A percentile compares a stretch with the other conserved stretches of the same genome.
These are phyloP conservation scores for Aspergillus ustus DNA, from an alignment of 2,329 filamentous ascomycete species.

Conservation along the genomic window DNA sequence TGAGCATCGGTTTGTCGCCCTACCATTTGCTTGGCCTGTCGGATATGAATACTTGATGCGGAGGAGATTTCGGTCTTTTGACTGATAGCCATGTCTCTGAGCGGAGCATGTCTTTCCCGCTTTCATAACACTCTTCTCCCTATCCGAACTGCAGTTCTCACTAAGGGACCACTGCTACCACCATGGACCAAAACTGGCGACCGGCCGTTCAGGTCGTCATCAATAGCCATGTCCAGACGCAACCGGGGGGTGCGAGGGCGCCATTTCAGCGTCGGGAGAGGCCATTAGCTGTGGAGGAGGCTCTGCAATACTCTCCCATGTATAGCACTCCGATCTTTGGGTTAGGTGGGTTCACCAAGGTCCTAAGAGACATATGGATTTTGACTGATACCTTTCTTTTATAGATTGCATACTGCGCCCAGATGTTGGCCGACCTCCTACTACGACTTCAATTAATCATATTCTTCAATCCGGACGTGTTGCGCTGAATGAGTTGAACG, in stretches of 20 bases:
- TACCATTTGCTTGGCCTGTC: constrained; percentile 18
- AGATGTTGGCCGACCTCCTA: constrained; percentile 48
- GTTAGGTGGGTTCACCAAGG: constrained; percentile 39
- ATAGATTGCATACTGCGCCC: constrained; percentile 48
- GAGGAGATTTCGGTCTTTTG: constrained; percentile 21
- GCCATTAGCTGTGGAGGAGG: constrained; percentile 52
- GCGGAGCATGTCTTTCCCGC: constrained; percentile 32
- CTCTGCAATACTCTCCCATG: constrained; percentile 55
- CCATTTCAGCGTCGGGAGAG: constrained; percentile 34
- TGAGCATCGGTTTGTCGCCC: constrained; percentile 9
- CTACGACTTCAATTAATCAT: constrained; percentile 45
- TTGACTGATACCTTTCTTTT: constrained; percentile 26
- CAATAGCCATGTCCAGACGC: constrained; percentile 38
- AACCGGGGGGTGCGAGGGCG: constrained; percentile 32
- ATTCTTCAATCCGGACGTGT: constrained; percentile 58
- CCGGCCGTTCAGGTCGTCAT: constrained; percentile 50
- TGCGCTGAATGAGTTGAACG: constrained; percentile 70
- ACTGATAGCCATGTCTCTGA: constrained; percentile 41
- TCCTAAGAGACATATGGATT: constrained; percentile 19
- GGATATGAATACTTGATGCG: constrained; percentile 20
- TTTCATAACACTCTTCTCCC: constrained; percentile 26
- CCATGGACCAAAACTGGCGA: constrained; percentile 47
- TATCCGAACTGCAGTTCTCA: constrained; percentile 26
- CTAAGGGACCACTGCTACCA: constrained; percentile 31
- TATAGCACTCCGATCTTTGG: constrained; percentile 54